Percentiles rank a stretch among this genome's conserved stretches.
Evolutionary conservation across 116 monocot genomes (phyloP).

Genomic region (Cymodocea nodosa): DNA sequence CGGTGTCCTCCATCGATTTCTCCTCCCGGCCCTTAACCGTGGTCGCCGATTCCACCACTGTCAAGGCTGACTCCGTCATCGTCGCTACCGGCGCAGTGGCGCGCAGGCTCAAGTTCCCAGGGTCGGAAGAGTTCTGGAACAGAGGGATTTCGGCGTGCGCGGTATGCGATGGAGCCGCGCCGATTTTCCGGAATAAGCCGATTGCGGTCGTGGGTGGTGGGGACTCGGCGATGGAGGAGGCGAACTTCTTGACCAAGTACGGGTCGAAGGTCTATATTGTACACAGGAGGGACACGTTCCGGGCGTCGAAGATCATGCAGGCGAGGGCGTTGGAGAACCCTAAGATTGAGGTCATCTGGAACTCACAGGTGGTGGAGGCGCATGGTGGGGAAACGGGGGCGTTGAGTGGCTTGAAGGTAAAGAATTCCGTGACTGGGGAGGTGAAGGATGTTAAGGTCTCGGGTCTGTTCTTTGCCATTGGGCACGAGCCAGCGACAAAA

Average conservation of each 20-base stretch:
- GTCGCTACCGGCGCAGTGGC: conserved; percentile 94
- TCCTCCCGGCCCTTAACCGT: conserved; percentile 49
- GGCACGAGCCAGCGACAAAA: conserved; percentile 81
- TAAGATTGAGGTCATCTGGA: conserved; percentile 75
- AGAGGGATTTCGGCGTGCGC: conserved; percentile 85
- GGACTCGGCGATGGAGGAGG: conserved; percentile 95
- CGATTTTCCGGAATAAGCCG: conserved; percentile 65
- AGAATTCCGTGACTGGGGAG: conserved; percentile 45
- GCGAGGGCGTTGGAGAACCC: conserved; percentile 51
- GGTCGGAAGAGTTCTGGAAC: conserved; percentile 61
- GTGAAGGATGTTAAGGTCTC: conserved; percentile 42
- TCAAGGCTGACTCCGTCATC: conserved; percentile 57
- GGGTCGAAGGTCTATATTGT: conserved; percentile 73
- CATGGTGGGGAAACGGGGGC: conserved; percentile 33
- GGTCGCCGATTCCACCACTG: conserved; percentile 29
- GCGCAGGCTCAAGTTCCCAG: conserved; percentile 56
- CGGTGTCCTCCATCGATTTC: conserved; percentile 60
- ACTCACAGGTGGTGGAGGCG: conserved; percentile 67
- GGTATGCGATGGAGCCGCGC: conserved; percentile 88
- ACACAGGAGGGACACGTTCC: conserved; percentile 58
- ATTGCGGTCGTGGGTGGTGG: conserved; percentile 81
- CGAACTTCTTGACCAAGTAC: conserved; percentile 85
- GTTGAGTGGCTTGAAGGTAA: conserved; percentile 60
- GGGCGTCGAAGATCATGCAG: conserved; percentile 97
- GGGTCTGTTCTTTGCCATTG: conserved; percentile 89